Conservation (phyloP, 139 green algal genomes). For the Haematococcus lacustris region DNA sequence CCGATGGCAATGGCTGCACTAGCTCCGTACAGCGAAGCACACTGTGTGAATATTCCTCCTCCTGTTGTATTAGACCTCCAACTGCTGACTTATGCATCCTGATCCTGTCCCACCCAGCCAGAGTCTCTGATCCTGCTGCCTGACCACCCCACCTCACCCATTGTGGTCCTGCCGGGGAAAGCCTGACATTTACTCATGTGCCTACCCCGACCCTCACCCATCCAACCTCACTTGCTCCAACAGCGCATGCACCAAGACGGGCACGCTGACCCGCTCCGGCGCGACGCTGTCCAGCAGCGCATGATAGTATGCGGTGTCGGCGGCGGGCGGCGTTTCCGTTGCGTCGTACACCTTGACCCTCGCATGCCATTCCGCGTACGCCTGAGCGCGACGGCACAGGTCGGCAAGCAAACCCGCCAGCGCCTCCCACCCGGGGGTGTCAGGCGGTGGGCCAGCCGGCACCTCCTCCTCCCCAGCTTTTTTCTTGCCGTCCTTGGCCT, state of each 20-base stretch:
- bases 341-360: slow-evolving; percentile 28
- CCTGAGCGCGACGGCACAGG: slow-evolving; percentile 14
- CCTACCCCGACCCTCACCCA: too few species aligned
- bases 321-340: not conserved
- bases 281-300: slow-evolving; percentile 35
- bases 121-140: too few species aligned
- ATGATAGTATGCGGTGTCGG: slow-evolving; percentile 16
- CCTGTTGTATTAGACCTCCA: too few species aligned
- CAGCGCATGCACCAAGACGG: slow-evolving; percentile 45
- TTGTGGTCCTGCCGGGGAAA: too few species aligned
- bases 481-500: slow-evolving; percentile 9
- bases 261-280: slow-evolving; percentile 35
- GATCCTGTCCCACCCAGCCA: too few species aligned
- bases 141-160: too few species aligned
- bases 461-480: slow-evolving; percentile 14
- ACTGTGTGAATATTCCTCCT: too few species aligned
- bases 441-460: slow-evolving; percentile 4
- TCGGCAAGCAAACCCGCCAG: slow-evolving; percentile 13
- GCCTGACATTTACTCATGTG: too few species aligned
- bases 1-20: too few species aligned
- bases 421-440: slow-evolving; percentile 24
- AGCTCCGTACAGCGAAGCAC: too few species aligned
- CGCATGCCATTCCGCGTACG: slow-evolving; percentile 41
- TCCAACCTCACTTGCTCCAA: slow-evolving; percentile 51
- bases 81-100: too few species aligned